Evolutionary conservation across 345 rosid species (phyloP), one percentile per base, ranked within the genome.

Genomic region (Combretum micranthum): DNA sequence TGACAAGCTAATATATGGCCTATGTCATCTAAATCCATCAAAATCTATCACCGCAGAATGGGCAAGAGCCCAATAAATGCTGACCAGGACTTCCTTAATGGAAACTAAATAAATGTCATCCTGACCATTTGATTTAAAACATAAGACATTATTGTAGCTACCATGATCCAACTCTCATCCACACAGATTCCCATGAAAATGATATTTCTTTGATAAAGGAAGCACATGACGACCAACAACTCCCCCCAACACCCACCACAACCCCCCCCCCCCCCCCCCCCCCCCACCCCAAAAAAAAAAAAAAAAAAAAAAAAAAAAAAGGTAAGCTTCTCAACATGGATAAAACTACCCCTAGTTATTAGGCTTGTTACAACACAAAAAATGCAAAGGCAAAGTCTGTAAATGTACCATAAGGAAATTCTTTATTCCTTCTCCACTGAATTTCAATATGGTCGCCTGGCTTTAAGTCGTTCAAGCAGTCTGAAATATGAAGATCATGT

Each of bases 361-460:
- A 44, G 52, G 23, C n/a, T n/a, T n/a, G n/a, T n/a, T n/a, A n/a
- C n/a, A 25, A 26, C 9, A 6, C 4, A 3, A 19, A 23, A 15
- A 15, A 60, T 16, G 50, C 9, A 42, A 56, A 39, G 37, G 3
- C 14, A 15, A 26, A 43, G 15, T 15, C 44, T 12, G 42, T 17
- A 53, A 48, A 67, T 69, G 51, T 65, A 87, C 87, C 89, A 53
- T 78, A 78, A 57, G 89, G 91, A 64, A 85, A 75, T 60, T 81
- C 94, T 64, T 64, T 88, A 85, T 78, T 91, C 72, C 84, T 81
- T 77, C 98, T 83, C 98, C 98, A 92, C 56, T 92, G 98, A 62
- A 92, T 84, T 78, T 92, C 98, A 0, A 92, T 78, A 72, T 86
- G 88, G 71, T 92, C 83, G 12, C 95, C 95, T 9, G 98, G 98